Base-by-base conservation (phyloP, 805 yeast species). In the Starmera pachycereana region DNA sequence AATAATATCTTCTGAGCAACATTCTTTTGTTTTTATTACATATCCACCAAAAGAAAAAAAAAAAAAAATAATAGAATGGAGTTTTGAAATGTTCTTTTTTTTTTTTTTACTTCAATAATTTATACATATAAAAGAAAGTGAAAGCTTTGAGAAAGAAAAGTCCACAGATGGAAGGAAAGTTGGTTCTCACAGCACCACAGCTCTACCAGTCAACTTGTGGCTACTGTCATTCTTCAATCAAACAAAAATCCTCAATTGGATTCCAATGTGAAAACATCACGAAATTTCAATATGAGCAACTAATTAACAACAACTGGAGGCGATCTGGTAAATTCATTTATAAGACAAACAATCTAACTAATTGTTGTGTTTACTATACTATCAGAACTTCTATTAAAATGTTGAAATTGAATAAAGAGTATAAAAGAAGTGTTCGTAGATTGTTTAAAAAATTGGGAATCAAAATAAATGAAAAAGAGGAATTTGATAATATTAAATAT, bases 291-390 rank as follows among this genome's bases (percentile, higher is more conserved):
- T 87, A 87, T 52, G 89, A 84, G 51, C 52, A 49, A 16, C 54
- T 84, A 46, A 74, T 89, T 50, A 78, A 86, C 49, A 62, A 68
- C 48, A 95, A 95, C 2, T 87, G 73, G 53, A 72, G 95, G 56
- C 64, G 97, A 40, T 81, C 92, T 29, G 96, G 96, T 0, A 56
- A 60, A 2, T 82, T 75, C 46, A 44, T 81, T 8, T 83, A 76
- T 53, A 72, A 69, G 51, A 76, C 84, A 1, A 96, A 89, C 54
- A 57, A 76, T 44, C 52, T 81, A 28, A 58, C 88, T 32, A 75
- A 76, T 33, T 88, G 97, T 54, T 88, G 97, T 50, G 68, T 89
- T 16, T 69, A 78, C 57, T 85, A 76, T 55, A 81, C 96, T 0
- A 84, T 88, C 13, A 58, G 96, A 39, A 78, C 94, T 0, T 65